Base-by-base conservation (phyloP, 257 asterid genomes). In the Euphrasia confusa region DNA sequence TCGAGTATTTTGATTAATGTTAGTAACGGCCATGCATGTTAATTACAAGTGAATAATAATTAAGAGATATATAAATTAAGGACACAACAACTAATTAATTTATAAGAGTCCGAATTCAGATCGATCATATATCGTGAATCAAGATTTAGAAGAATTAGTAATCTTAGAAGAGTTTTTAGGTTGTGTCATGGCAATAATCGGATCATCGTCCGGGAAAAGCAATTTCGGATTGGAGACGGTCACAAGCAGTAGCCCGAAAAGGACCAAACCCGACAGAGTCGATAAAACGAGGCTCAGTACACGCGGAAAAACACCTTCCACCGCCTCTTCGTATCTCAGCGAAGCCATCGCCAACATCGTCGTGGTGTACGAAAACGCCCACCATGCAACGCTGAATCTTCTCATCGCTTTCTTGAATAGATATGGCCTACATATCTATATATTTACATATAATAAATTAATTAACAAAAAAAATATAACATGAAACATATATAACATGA, bases 331-430 rank as follows among this genome's bases (percentile, higher is more conserved):
- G 61, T 85, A 83, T 66, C 83, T 65, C 17, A 78, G 63, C 2
- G 94, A 65, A 14, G 88, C 78, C 62, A 80, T 21, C 9, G 90
- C 90, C 24, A 85, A 68, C 48, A 79, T 59, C 7, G 90, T 77
- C 18, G 81, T 63, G 1, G 94, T 83, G 64, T 78, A 85, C 0
- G 94, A 85, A 49, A 80, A 85, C 1, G 90, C 87, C 94, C 94
- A 85, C 90, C 90, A 83, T 58, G 86, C 90, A 2, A 83, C 58
- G 61, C 42, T 78, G 78, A 58, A 83, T 52, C 71, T 83, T 75
- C 68, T 74, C 94, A 85, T 80, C 9, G 94, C 80, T 70, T 79
- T 85, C 83, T 54, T 85, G 77, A 85, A 85, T 0, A 85, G 78
- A 0, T 33, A 39, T 58, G 94, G 94, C 75, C 94, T 77, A 77